phyloP scores from a whole-genome alignment of 805 yeast genomes.

The Jamesozyma jinghongensis region DNA sequence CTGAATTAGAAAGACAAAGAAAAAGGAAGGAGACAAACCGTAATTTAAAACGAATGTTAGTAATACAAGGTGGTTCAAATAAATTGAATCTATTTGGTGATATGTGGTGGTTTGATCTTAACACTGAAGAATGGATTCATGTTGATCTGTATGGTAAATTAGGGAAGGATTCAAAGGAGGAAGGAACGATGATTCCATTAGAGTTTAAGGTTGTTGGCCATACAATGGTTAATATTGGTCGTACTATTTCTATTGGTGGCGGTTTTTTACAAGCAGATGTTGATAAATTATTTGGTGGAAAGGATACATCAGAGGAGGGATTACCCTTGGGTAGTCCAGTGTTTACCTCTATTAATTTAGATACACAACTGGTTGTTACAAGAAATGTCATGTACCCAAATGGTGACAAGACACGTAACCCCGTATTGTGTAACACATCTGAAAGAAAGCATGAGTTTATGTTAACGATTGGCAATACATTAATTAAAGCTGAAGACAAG shows the following conservation, averaged over 20 bases:
- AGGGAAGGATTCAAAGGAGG: background rate
- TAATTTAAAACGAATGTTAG: slow-evolving; percentile 7
- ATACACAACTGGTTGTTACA: slow-evolving; percentile 10
- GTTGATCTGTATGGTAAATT: slow-evolving; percentile 7
- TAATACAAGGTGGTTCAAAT: slow-evolving; percentile 35
- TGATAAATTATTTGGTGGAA: slow-evolving; percentile 8
- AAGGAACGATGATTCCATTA: slow-evolving; percentile 5
- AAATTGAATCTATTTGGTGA: slow-evolving; percentile 35
- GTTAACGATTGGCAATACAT: slow-evolving; percentile 3
- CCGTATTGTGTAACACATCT: background rate
- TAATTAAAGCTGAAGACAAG: slow-evolving; percentile 9
- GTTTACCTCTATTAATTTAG: slow-evolving; percentile 12
- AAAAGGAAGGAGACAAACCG: too few species aligned
- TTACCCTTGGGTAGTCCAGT: slow-evolving; percentile 11
- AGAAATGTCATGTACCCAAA: background rate
- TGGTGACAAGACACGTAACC: background rate
- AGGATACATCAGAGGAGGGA: background rate
- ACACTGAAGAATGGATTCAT: slow-evolving; percentile 35
- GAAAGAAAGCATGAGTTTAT: background rate
- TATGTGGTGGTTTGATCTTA: slow-evolving; percentile 42
- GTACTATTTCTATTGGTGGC: slow-evolving; percentile 20
- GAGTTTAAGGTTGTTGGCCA: slow-evolving; percentile 24
- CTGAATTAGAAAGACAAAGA: background rate
- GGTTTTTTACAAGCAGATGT: slow-evolving; percentile 27
- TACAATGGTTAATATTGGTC: slow-evolving; percentile 16